Percentiles rank a stretch among this genome's conserved stretches.
phyloP scores from a whole-genome alignment of 495 filamentous ascomycete species.

The Podospora bellae-mahoneyi region DNA sequence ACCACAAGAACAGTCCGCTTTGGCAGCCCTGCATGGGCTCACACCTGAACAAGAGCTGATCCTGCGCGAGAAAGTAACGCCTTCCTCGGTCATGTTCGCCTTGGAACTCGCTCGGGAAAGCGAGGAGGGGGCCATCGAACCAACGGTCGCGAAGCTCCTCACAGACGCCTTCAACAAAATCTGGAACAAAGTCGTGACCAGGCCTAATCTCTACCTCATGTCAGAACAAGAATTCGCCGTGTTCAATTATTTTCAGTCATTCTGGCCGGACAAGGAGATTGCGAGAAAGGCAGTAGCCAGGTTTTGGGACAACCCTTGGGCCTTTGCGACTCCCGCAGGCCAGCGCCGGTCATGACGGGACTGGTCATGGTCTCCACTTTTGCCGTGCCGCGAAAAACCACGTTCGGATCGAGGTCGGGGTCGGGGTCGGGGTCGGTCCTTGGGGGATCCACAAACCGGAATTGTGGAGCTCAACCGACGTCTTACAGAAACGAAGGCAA shows the following conservation, averaged over 20 bases:
- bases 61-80: not conserved
- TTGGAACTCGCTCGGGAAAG: slow-evolving; percentile 67
- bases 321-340: not conserved
- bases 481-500: not conserved
- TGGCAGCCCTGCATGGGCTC: not conserved
- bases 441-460: not conserved
- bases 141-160: slow-evolving; percentile 50
- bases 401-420: not conserved
- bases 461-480: not conserved
- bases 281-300: slow-evolving; percentile 42
- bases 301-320: slow-evolving; percentile 44
- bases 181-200: slow-evolving; percentile 58
- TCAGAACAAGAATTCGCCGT: slow-evolving; percentile 68
- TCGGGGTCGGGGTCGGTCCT: too few species aligned
- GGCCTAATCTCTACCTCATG: slow-evolving; percentile 64
- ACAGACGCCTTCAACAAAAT: slow-evolving; percentile 55
- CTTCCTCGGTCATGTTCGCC: slow-evolving; percentile 42
- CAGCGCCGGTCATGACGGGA: not conserved
- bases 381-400: not conserved
- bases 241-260: slow-evolving; percentile 69
- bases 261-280: slow-evolving; percentile 49
- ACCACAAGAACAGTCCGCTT: not conserved
- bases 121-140: slow-evolving; percentile 55
- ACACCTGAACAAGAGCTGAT: not conserved
- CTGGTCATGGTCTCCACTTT: not conserved